Evolutionary conservation across 805 yeast genomes (phyloP).

Genomic region (Cyberlindnera maclurae): DNA sequence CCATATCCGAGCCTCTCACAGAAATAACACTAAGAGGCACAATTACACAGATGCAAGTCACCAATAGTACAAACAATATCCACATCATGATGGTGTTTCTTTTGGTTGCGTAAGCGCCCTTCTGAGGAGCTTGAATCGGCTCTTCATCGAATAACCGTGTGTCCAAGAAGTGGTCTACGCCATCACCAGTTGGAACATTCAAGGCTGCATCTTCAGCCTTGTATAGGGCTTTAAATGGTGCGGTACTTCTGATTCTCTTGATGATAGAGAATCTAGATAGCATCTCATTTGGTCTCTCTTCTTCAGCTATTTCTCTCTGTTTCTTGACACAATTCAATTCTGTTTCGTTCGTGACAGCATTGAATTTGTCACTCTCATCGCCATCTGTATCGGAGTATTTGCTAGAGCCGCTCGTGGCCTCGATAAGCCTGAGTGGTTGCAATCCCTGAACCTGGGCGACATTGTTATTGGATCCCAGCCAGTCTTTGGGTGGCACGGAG

Average conservation of each 20-base stretch:
- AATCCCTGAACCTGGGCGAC: too few relatives aligned
- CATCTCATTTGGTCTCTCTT: not conserved
- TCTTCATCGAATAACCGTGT: slow-evolving; percentile 2
- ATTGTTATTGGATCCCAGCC: too few relatives aligned
- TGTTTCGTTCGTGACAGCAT: slow-evolving; percentile 8
- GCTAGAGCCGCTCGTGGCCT: too few relatives aligned
- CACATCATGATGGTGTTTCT: slow-evolving; percentile 14
- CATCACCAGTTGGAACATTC: slow-evolving; percentile 4
- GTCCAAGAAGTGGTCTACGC: not conserved
- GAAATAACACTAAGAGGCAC: slow-evolving; percentile 22
- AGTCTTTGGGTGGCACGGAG: not conserved
- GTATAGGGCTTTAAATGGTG: slow-evolving; percentile 10
- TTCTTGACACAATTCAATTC: slow-evolving; percentile 10
- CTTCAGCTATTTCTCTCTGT: not conserved
- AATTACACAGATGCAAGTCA: slow-evolving; percentile 12
- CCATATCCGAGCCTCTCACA: slow-evolving; percentile 27
- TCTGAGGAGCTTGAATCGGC: not conserved
- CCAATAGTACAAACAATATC: slow-evolving; percentile 13
- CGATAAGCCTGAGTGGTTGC: too few relatives aligned
- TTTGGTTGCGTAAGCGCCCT: slow-evolving; percentile 1
- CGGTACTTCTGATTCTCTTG: not conserved
- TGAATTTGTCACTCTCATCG: not conserved
- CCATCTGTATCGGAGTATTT: slow-evolving; percentile 1
- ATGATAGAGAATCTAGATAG: not conserved
- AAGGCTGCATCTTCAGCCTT: slow-evolving; percentile 13